Evolutionary conservation across 345 rosid species (phyloP).

Genomic region (Salix purpurea): DNA sequence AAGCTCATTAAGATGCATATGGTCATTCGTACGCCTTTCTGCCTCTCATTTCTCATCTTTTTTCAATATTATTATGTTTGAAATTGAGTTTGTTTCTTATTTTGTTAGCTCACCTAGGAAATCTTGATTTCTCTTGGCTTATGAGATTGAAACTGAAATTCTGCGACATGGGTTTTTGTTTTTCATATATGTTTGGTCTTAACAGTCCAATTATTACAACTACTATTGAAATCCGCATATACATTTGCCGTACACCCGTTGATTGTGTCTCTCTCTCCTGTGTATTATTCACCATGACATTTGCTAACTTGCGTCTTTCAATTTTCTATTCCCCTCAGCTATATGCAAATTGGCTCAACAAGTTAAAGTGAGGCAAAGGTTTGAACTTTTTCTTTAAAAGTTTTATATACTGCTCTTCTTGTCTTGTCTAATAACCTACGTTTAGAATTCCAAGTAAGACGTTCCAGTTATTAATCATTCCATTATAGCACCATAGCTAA

Average conservation of each 20-base stretch:
- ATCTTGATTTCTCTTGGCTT: conserved; percentile 2
- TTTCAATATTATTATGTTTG: not conserved
- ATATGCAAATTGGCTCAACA: conserved; percentile 70
- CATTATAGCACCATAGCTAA: not conserved
- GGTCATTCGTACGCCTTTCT: conserved; percentile 54
- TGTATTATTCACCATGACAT: not conserved
- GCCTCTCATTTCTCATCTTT: too few species aligned
- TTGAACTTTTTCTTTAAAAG: conserved; percentile 24
- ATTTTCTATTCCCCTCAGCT: conserved; percentile 40
- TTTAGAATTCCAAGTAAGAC: not conserved
- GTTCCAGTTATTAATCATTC: not conserved
- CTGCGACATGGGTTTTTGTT: not conserved
- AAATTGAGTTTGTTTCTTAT: not conserved
- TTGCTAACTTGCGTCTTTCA: not conserved
- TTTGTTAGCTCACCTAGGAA: not conserved
- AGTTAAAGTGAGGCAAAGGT: conserved; percentile 96
- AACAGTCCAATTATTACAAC: not conserved
- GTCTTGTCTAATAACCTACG: not conserved
- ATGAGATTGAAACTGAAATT: not conserved
- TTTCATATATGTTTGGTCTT: not conserved
- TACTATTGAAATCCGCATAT: not conserved
- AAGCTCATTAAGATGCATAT: conserved; percentile 83
- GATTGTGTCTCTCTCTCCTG: not conserved
- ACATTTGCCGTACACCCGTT: not conserved
- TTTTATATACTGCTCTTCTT: not conserved